Percentiles rank a stretch among this genome's conserved stretches.
Conservation (phyloP, 805 yeast genomes). For the Candida ovalis region DNA sequence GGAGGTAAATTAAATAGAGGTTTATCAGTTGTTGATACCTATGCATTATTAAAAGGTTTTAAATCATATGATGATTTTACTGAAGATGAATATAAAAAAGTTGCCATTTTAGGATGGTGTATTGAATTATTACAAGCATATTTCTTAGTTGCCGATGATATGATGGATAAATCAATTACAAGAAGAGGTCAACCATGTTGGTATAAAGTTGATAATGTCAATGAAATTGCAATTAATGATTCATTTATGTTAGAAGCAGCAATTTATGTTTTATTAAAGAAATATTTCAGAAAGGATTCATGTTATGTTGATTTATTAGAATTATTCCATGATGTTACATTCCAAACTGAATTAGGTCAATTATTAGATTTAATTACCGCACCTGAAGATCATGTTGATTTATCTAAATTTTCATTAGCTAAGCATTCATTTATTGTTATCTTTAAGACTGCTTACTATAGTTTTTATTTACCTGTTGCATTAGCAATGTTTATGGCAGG, state of each 20-base stretch:
- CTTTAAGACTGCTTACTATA: constrained; percentile 95
- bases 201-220: constrained; percentile 79
- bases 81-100: constrained; percentile 70
- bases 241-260: constrained; percentile 96
- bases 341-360: constrained; percentile 97
- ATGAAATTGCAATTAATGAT: constrained; percentile 94
- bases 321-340: constrained; percentile 94
- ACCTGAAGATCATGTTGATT: constrained; percentile 91
- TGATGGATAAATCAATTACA: constrained; percentile 95
- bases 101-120: constrained; percentile 92
- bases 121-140: constrained; percentile 94
- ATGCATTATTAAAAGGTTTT: constrained; percentile 69
- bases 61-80: constrained; percentile 53
- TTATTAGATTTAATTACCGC: constrained; percentile 93
- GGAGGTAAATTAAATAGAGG: constrained; percentile 98
- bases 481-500: constrained; percentile 95
- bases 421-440: constrained; percentile 95
- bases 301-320: constrained; percentile 90
- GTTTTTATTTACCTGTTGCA: constrained; percentile 96
- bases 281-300: constrained; percentile 74
- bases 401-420: constrained; percentile 76
- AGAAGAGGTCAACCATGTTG: constrained; percentile 99
- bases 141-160: constrained; percentile 96
- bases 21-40: constrained; percentile 90
- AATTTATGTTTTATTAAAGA: constrained; percentile 83